Evolutionary conservation across 371 early-diverging fungal genomes (phyloP).

Genomic region (Rhizopus delemar): DNA sequence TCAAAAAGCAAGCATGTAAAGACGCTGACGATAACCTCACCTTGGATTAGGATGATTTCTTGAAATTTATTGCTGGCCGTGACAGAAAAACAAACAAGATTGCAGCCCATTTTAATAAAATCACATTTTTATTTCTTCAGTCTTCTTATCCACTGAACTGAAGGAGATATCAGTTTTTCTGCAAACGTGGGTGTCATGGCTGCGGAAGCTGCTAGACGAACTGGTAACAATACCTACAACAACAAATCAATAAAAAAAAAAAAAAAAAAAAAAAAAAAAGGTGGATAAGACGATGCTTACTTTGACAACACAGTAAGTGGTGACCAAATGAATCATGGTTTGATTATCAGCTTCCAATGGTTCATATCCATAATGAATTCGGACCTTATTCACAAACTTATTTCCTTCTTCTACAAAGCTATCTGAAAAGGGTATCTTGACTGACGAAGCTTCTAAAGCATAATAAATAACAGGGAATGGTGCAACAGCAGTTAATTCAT

Average conservation of each 20-base stretch:
- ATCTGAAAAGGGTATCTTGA: slow-evolving; percentile 69
- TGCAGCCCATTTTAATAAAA: no score
- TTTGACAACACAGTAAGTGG: slow-evolving; percentile 85
- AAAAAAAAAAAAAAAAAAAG: not conserved
- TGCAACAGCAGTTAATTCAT: slow-evolving; percentile 87
- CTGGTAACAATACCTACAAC: slow-evolving; percentile 57
- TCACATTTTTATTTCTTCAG: not conserved
- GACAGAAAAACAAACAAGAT: no score
- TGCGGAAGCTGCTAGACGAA: slow-evolving; percentile 65
- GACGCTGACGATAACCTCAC: no score
- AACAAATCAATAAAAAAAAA: slow-evolving; percentile 7
- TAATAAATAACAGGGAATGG: slow-evolving; percentile 81
- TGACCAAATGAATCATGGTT: slow-evolving; percentile 73
- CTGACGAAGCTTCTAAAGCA: slow-evolving; percentile 51
- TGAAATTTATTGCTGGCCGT: no score
- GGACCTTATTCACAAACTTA: slow-evolving; percentile 56
- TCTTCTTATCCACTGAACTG: not conserved
- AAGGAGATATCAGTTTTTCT: slow-evolving; percentile 39
- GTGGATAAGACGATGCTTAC: slow-evolving; percentile 21
- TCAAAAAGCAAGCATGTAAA: no score
- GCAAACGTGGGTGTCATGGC: slow-evolving; percentile 74
- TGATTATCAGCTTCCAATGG: slow-evolving; percentile 48
- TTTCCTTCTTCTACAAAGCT: slow-evolving; percentile 70
- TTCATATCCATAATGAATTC: slow-evolving; percentile 60
- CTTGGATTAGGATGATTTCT: no score